These are phyloP conservation scores for Penicillium sp. DNA, from an alignment of 2,329 filamentous ascomycete genomes.

Conservation along the genomic window DNA sequence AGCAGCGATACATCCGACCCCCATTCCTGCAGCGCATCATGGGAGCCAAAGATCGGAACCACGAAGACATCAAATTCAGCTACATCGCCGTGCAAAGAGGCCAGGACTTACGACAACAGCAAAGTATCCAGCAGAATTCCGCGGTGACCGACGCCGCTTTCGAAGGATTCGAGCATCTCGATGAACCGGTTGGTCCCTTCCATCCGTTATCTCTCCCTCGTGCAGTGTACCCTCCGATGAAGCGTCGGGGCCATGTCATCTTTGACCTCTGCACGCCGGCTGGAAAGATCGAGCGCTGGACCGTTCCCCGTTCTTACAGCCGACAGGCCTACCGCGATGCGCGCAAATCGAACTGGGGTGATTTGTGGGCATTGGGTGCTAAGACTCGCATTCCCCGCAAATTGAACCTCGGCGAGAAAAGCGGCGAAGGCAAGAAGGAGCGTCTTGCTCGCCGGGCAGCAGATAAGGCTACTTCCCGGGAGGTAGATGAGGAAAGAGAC, in stretches of 20 bases:
- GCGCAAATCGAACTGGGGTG: slow-evolving; percentile 87
- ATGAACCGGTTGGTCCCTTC: slow-evolving; percentile 23
- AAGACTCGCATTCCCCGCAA: slow-evolving; percentile 74
- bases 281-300: slow-evolving; percentile 90
- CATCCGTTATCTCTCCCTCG: slow-evolving; percentile 76
- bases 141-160: slow-evolving; percentile 70
- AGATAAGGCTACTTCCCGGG: slow-evolving; percentile 27
- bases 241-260: slow-evolving; percentile 84
- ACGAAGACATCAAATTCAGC: slow-evolving; percentile 89
- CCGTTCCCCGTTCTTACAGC: slow-evolving; percentile 79
- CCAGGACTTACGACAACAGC: slow-evolving; percentile 56
- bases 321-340: slow-evolving; percentile 88
- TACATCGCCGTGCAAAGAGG: slow-evolving; percentile 87
- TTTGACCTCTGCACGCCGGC: slow-evolving; percentile 88
- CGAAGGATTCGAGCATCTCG: slow-evolving; percentile 66
- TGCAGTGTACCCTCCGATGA: slow-evolving; percentile 77
- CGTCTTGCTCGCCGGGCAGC: slow-evolving; percentile 44
- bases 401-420: slow-evolving; percentile 62
- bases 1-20: slow-evolving; percentile 84
- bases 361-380: slow-evolving; percentile 92
- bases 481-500: slow-evolving; percentile 24
- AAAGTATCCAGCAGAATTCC: slow-evolving; percentile 55
- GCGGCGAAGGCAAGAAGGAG: slow-evolving; percentile 46
- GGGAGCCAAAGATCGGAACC: slow-evolving; percentile 69
- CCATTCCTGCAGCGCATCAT: slow-evolving; percentile 78